Evolutionary conservation across 805 yeast genomes (phyloP).

Genomic region (Metschnikowia picachoensis): DNA sequence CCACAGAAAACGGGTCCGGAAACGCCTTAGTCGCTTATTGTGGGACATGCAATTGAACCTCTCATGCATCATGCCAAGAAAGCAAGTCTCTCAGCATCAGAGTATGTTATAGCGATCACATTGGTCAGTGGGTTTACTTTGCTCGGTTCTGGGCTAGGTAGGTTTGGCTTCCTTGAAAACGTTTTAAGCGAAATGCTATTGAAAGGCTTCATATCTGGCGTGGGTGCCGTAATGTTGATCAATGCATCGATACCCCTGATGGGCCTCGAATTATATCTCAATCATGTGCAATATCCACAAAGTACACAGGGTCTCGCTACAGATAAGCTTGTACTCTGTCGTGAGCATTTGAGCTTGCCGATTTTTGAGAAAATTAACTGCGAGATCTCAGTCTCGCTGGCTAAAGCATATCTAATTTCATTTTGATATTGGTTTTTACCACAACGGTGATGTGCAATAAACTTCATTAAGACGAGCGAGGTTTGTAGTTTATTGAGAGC

Average conservation of each 20-base stretch:
- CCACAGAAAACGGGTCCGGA: constrained; percentile 47
- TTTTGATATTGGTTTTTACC: constrained; percentile 64
- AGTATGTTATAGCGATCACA: constrained; percentile 40
- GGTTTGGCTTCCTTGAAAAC: constrained; percentile 36
- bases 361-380: constrained; percentile 33
- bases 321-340: constrained; percentile 55
- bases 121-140: constrained; percentile 67
- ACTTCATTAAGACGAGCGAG: constrained; percentile 48
- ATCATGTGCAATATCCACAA: constrained; percentile 44
- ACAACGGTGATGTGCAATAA: constrained; percentile 50
- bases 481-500: constrained; percentile 68
- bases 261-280: constrained; percentile 52
- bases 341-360: constrained; percentile 41
- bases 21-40: constrained; percentile 42
- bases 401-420: constrained; percentile 65
- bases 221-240: constrained; percentile 42
- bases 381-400: constrained; percentile 8
- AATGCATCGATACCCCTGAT: constrained; percentile 71
- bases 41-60: constrained; percentile 46
- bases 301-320: constrained; percentile 55
- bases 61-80: constrained; percentile 32
- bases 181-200: constrained; percentile 38
- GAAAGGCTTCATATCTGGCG: constrained; percentile 43
- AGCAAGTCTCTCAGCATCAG: constrained; percentile 30
- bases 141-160: constrained; percentile 21